Conservation (phyloP, 202 grass and related monocot species). For the Setaria italica region DNA sequence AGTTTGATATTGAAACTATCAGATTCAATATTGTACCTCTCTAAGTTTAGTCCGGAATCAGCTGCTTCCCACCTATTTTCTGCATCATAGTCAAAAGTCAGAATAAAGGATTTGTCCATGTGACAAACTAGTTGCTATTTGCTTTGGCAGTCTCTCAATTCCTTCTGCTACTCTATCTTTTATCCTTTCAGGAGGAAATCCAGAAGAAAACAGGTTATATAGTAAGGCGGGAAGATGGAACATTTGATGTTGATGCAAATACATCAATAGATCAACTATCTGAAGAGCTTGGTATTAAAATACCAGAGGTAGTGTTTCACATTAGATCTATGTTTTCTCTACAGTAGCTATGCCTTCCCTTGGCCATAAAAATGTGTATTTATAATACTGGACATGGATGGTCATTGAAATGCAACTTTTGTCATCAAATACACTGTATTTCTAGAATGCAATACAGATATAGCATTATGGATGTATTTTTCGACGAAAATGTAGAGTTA, state of each 20-base stretch:
- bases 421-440: background rate
- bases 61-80: slow-evolving; percentile 16
- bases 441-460: background rate
- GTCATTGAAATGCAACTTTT: slow-evolving; percentile 3
- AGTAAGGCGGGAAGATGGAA: slow-evolving; percentile 91
- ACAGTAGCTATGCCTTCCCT: slow-evolving; percentile 1
- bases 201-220: slow-evolving; percentile 96
- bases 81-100: background rate
- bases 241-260: slow-evolving; percentile 97
- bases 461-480: slow-evolving; percentile 14
- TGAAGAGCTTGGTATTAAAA: slow-evolving; percentile 92
- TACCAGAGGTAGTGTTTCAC: slow-evolving; percentile 80
- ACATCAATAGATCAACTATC: slow-evolving; percentile 96
- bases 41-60: slow-evolving; percentile 6
- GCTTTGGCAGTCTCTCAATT: slow-evolving; percentile 25
- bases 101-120: background rate
- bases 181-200: slow-evolving; percentile 82
- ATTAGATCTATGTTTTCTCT: slow-evolving; percentile 21
- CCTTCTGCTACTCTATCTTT: slow-evolving; percentile 8
- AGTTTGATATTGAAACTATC: background rate
- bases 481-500: background rate
- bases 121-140: slow-evolving; percentile 17
- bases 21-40: background rate
- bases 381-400: background rate
- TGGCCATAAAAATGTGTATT: background rate